phyloP scores from a whole-genome alignment of 179 eudicot genomes.

The Nepenthes alata region DNA sequence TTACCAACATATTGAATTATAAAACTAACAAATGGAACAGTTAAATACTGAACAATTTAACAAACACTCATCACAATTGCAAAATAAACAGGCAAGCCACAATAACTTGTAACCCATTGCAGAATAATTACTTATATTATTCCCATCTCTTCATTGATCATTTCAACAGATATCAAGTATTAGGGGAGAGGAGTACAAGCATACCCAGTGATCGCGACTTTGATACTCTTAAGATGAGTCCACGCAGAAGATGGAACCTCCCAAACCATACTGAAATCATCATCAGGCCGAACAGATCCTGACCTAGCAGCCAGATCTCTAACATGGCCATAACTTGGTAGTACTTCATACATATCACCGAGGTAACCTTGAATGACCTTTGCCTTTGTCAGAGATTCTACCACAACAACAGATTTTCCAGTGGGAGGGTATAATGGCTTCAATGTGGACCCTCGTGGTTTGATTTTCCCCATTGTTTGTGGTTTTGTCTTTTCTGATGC shows the following conservation, averaged over 20 bases:
- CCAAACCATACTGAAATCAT: constrained; percentile 97
- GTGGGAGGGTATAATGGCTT: constrained; percentile 61
- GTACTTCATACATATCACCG: constrained; percentile 84
- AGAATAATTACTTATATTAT: not conserved
- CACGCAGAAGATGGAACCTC: constrained; percentile 92
- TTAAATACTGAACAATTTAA: not conserved
- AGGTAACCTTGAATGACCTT: constrained; percentile 90
- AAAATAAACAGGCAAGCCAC: not conserved
- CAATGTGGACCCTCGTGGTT: constrained; percentile 22
- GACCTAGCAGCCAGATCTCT: constrained; percentile 93
- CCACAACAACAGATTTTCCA: constrained; percentile 79
- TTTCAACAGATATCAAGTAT: constrained; percentile 1
- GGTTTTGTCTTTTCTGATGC: constrained; percentile 16
- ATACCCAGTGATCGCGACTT: constrained; percentile 80
- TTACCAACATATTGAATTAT: not conserved
- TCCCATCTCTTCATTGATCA: not conserved
- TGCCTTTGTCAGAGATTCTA: constrained; percentile 88
- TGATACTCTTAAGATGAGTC: constrained; percentile 89
- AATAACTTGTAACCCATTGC: not conserved
- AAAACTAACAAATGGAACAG: not conserved
- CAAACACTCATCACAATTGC: not conserved
- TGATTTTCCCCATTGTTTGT: constrained; percentile 18
- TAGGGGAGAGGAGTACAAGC: constrained; percentile 8
- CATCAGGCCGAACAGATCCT: constrained; percentile 91
- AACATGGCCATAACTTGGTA: constrained; percentile 96